Conservation (phyloP, 139 green algal genomes). For the Volvox reticuliferus region DNA sequence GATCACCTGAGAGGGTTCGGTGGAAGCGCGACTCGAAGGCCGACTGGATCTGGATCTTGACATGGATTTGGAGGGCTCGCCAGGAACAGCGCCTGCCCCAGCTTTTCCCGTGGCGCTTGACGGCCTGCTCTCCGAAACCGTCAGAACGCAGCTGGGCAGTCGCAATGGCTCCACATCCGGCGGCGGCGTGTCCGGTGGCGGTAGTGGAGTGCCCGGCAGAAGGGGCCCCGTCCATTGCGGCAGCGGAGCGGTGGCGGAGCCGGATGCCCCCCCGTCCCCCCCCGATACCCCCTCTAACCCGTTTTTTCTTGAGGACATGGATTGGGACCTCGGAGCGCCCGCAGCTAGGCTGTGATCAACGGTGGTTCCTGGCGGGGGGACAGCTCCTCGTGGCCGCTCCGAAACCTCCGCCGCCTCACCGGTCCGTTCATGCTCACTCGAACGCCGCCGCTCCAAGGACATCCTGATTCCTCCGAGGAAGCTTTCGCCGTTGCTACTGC, state of each 20-base stretch:
- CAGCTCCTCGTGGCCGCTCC: not conserved
- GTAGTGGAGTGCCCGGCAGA: conserved; percentile 27
- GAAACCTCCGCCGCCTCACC: not conserved
- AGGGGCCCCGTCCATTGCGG: conserved; percentile 12
- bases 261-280: not conserved
- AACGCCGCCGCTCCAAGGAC: not conserved
- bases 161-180: not conserved
- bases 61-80: not conserved
- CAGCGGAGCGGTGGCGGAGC: not conserved
- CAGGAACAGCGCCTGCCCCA: not conserved
- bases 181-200: not conserved
- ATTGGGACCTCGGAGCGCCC: not conserved
- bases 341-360: not conserved
- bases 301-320: not conserved
- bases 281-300: not conserved
- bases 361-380: not conserved
- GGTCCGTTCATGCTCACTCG: not conserved
- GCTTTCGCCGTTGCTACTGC: not conserved
- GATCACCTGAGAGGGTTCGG: not conserved
- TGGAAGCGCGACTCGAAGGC: not conserved
- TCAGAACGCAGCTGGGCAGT: conserved; percentile 10
- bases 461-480: not conserved
- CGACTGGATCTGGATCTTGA: not conserved
- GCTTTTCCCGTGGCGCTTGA: not conserved
- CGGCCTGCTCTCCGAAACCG: not conserved